A percentile compares a stretch with the other conserved stretches of the same genome.
phyloP scores from a whole-genome alignment of 2,329 filamentous ascomycete genomes.

The Cryphonectria nitschkei region DNA sequence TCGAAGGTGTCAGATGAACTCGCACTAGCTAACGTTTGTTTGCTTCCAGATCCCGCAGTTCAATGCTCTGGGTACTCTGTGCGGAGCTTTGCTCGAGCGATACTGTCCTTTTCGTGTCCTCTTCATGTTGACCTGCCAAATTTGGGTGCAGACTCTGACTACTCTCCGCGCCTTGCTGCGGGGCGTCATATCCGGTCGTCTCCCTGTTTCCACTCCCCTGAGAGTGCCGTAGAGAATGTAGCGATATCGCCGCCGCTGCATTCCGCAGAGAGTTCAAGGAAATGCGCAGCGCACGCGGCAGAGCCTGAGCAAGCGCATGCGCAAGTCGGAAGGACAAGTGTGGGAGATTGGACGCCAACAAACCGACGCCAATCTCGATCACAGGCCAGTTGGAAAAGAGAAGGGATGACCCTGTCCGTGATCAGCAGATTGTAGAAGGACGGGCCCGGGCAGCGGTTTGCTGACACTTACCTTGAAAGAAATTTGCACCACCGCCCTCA shows the following conservation, averaged over 20 bases:
- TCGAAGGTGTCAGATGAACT: background rate
- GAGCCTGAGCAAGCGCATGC: no score
- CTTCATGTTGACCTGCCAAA: no score
- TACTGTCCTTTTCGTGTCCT: no score
- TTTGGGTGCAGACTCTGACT: no score
- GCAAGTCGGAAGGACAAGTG: slow-evolving; percentile 8
- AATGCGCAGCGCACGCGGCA: no score
- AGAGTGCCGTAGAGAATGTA: slow-evolving; percentile 25
- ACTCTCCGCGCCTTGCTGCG: no score
- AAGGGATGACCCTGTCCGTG: slow-evolving; percentile 22
- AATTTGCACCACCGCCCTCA: slow-evolving; percentile 21
- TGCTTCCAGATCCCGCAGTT: background rate
- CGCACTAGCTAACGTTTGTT: background rate
- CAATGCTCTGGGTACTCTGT: background rate
- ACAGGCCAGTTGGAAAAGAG: slow-evolving; percentile 30
- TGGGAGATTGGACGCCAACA: slow-evolving; percentile 28
- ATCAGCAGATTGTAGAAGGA: background rate
- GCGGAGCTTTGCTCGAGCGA: no score
- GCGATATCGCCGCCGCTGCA: slow-evolving; percentile 20
- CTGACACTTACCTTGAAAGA: slow-evolving; percentile 24
- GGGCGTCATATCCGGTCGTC: background rate
- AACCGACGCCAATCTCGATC: slow-evolving; percentile 29
- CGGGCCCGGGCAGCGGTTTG: background rate
- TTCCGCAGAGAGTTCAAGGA: background rate
- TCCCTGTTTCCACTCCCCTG: slow-evolving; percentile 6